Evolutionary conservation across 208 protist genomes (phyloP).

Genomic region (Leishmania tropica): DNA sequence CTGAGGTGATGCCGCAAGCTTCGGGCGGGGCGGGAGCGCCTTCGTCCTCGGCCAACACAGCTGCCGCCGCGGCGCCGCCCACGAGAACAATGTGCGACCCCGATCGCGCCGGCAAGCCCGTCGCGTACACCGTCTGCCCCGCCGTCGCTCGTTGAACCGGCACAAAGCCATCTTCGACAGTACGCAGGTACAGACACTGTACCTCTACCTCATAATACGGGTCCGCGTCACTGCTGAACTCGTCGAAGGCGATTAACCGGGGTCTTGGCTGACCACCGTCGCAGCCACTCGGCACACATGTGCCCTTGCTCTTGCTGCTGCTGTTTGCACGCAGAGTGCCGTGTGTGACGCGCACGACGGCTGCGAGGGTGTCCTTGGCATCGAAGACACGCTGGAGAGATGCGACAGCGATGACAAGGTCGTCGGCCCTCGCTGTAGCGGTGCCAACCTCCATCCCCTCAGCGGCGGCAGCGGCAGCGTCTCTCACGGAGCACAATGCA

Average conservation of each 20-base stretch:
- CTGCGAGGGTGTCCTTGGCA: conserved; percentile 38
- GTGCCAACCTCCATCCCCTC: neutral
- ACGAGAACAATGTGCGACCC: conserved; percentile 71
- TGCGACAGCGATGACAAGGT: conserved; percentile 51
- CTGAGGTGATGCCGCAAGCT: conserved; percentile 10
- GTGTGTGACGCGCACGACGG: conserved; percentile 65
- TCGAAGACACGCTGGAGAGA: conserved; percentile 61
- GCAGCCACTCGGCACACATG: neutral
- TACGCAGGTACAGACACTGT: conserved; percentile 50
- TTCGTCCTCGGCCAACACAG: conserved; percentile 39
- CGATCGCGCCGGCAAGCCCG: conserved; percentile 42
- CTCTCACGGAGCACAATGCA: neutral
- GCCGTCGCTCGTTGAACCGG: conserved; percentile 47
- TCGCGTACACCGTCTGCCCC: conserved; percentile 76
- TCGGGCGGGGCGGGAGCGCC: conserved; percentile 9
- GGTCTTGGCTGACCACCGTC: neutral
- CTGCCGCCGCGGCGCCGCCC: conserved; percentile 42
- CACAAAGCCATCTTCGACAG: conserved; percentile 52
- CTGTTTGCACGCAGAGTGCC: conserved; percentile 42
- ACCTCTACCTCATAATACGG: conserved; percentile 57
- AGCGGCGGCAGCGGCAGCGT: neutral
- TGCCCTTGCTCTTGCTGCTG: neutral
- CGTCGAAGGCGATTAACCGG: conserved; percentile 61
- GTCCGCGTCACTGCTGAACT: conserved; percentile 70
- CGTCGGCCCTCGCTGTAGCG: neutral